Evolutionary conservation across 148 eudicot species (phyloP).

Genomic region (Camellia granthamiana): DNA sequence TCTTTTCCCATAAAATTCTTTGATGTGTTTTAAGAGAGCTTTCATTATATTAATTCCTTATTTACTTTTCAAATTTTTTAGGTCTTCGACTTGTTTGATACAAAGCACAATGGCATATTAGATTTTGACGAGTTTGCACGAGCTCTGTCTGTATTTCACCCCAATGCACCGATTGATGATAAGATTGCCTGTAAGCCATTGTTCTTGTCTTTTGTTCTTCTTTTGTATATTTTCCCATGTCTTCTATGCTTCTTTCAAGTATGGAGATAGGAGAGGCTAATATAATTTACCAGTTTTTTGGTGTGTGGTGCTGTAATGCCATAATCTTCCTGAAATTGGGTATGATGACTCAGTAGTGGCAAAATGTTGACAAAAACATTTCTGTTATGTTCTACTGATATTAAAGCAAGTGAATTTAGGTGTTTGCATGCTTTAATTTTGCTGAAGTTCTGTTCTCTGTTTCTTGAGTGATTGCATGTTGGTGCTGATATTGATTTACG

Average conservation of each 20-base stretch:
- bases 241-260: neutral
- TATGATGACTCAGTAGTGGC: neutral
- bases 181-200: constrained; percentile 41
- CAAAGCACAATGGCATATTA: constrained; percentile 44
- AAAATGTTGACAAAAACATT: neutral
- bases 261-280: neutral
- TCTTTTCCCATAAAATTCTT: neutral
- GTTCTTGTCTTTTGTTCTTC: neutral
- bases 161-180: constrained; percentile 45
- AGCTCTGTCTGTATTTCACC: constrained; percentile 49
- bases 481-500: neutral
- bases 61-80: constrained; percentile 15
- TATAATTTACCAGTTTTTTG: neutral
- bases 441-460: neutral
- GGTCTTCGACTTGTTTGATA: constrained; percentile 48
- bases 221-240: neutral
- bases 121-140: constrained; percentile 49
- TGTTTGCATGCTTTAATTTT: neutral
- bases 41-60: neutral
- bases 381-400: neutral
- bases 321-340: neutral
- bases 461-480: neutral
- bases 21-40: neutral
- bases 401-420: neutral
- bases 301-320: neutral